These are phyloP conservation scores for Ramaria rubella DNA, from an alignment of 768 basidiomycete species.

Conservation along the genomic window DNA sequence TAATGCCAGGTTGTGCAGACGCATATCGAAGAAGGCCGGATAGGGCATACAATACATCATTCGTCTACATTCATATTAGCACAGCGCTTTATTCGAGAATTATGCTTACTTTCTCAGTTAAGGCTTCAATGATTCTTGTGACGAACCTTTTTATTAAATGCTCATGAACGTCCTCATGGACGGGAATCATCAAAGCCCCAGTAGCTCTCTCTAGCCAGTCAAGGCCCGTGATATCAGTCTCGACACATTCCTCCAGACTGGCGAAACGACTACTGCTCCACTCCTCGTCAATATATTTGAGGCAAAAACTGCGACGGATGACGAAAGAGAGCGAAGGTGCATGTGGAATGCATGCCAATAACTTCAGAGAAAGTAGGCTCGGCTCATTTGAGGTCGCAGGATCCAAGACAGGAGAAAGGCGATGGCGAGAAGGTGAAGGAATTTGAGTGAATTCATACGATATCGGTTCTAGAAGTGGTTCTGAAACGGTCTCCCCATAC, in stretches of 20 bases:
- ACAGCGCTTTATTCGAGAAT: background rate
- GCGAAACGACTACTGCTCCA: conserved; percentile 75
- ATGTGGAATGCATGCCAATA: conserved; percentile 55
- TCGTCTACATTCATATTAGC: background rate
- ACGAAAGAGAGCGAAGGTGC: conserved; percentile 59
- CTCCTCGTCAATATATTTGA: conserved; percentile 70
- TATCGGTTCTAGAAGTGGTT: conserved; percentile 29
- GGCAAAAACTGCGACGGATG: conserved; percentile 68
- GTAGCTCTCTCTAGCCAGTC: conserved; percentile 51
- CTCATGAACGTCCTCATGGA: conserved; percentile 52
- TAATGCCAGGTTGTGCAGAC: background rate
- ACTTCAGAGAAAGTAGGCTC: conserved; percentile 49
- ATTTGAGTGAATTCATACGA: conserved; percentile 39
- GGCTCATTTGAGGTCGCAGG: conserved; percentile 57
- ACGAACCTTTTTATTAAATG: too few species aligned
- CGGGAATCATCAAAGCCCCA: conserved; percentile 47
- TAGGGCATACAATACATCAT: background rate
- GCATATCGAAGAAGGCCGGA: conserved; percentile 2
- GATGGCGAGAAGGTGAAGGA: conserved; percentile 27
- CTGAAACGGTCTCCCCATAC: conserved; percentile 49
- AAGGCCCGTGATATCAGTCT: conserved; percentile 42
- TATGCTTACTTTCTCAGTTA: conserved; percentile 50
- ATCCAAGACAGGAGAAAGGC: conserved; percentile 50
- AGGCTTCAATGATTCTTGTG: conserved; percentile 43
- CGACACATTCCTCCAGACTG: conserved; percentile 57